These are phyloP conservation scores for Coelastrella sp. DNA, from an alignment of 139 green algal species.

Conservation along the genomic window DNA sequence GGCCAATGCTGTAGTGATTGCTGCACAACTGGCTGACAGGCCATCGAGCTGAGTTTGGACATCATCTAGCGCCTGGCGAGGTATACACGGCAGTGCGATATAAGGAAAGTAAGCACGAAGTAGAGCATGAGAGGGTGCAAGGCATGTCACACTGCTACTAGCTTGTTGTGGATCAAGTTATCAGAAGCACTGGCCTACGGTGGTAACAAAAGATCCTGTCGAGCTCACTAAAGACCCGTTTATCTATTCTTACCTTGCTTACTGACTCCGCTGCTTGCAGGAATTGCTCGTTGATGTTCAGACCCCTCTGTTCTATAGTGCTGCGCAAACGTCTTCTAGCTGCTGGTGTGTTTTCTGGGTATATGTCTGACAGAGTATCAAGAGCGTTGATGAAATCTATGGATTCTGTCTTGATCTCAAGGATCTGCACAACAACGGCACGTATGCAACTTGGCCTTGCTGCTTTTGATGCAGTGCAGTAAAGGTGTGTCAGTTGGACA, in stretches of 20 bases:
- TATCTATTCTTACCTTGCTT: too few species aligned
- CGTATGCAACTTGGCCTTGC: background rate
- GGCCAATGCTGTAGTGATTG: slow-evolving; percentile 61
- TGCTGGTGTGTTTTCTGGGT: slow-evolving; percentile 75
- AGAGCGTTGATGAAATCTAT: slow-evolving; percentile 85
- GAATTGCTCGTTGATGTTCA: slow-evolving; percentile 86
- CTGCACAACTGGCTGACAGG: slow-evolving; percentile 75
- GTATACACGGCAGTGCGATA: background rate
- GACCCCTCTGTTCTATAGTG: slow-evolving; percentile 82
- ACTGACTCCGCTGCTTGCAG: slow-evolving; percentile 76
- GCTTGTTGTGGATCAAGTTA: too few species aligned
- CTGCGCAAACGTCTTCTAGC: slow-evolving; percentile 49
- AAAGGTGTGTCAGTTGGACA: background rate
- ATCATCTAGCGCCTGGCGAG: slow-evolving; percentile 77
- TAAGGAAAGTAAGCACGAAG: too few species aligned
- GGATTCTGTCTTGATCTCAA: slow-evolving; percentile 89
- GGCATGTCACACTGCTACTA: too few species aligned
- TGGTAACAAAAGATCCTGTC: too few species aligned
- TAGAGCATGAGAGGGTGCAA: too few species aligned
- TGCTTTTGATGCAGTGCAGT: background rate
- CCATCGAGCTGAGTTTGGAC: slow-evolving; percentile 83
- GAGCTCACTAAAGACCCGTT: too few species aligned
- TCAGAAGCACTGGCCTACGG: too few species aligned
- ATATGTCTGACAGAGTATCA: slow-evolving; percentile 81
- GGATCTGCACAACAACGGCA: slow-evolving; percentile 64